Base-by-base conservation (phyloP, 306 rosid species). In the Vicia villosa region DNA sequence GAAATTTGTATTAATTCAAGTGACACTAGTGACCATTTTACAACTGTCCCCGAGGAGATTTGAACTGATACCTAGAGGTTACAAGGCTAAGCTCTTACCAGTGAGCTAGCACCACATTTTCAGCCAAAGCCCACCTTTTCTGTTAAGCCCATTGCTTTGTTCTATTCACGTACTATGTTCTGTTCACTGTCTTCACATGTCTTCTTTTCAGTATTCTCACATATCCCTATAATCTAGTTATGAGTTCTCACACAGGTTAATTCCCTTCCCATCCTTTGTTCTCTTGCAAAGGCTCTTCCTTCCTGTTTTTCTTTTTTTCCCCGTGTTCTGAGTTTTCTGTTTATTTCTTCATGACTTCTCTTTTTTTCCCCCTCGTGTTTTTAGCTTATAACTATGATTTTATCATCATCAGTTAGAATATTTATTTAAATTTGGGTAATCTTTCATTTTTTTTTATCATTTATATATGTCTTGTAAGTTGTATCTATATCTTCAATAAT, bases 381-480 rank as follows among this genome's bases (percentile, higher is more conserved):
- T 30, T 28, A 58, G 42, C 42, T 58, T 32, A 58, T n/a, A 20
- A 30, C 11, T 13, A 13, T 8, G 41, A 28, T 19, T 30, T 58
- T 58, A 28, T 30, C 14, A 22, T 55, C 7, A 28, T 12, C 16
- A 28, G 40, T 57, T n/a, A 57, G 20, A 8, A 57, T 24, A 57
- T 26, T 57, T 6, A 26, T 56, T 56, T 28, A 56, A 26, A 13
- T 56, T 56, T 55, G 19, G 5, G 38, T 55, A 22, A 24, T 55
- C 63, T 57, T 57, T 57, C 15, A 14, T n/a, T n/a, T n/a, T 28
- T 28, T 59, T 59, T 32, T 7, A 32, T 45, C 24, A 34, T 59
- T n/a, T 59, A 59, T 51, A 20, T 51, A 60, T 57, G 41, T 8
- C 41, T n/a, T n/a, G 63, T n/a, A 57, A 58, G 21, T 8, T n/a